Conservation (phyloP, 2,329 filamentous ascomycete genomes). For the Thelonectria rubi region DNA sequence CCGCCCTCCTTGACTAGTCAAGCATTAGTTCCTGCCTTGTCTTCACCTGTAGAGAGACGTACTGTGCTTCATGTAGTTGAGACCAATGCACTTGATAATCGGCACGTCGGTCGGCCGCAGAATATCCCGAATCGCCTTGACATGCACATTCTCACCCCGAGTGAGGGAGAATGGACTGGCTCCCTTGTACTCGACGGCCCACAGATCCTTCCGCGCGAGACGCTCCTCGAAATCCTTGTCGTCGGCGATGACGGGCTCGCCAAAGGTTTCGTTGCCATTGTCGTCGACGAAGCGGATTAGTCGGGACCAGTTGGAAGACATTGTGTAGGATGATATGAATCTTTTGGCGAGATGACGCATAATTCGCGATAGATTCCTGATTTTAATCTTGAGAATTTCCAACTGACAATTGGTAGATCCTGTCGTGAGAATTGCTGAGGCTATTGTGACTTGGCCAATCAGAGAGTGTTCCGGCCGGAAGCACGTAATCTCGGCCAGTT, state of each 20-base stretch:
- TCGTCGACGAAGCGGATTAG: constrained; percentile 50
- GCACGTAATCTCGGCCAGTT: neutral
- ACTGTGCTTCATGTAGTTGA: constrained; percentile 52
- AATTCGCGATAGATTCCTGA: neutral
- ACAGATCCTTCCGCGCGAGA: constrained; percentile 39
- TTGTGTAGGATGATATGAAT: constrained; percentile 21
- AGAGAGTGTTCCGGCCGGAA: constrained; percentile 37
- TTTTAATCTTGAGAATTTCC: constrained; percentile 9
- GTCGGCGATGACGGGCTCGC: constrained; percentile 43
- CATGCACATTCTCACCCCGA: constrained; percentile 43
- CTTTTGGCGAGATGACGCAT: constrained; percentile 22
- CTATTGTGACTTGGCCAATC: constrained; percentile 24
- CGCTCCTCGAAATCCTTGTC: constrained; percentile 40
- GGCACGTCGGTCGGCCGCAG: constrained; percentile 46
- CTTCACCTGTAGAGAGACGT: neutral
- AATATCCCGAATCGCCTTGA: constrained; percentile 45
- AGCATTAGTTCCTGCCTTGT: neutral
- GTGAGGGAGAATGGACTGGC: constrained; percentile 37
- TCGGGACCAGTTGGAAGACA: constrained; percentile 44
- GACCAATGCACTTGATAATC: constrained; percentile 49
- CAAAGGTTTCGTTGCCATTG: constrained; percentile 46
- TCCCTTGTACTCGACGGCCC: constrained; percentile 45
- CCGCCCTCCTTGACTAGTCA: constrained; percentile 61
- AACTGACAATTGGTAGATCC: neutral
- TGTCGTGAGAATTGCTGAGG: neutral